Conservation (phyloP, 176 grass and related monocot species). For the Avena eriantha region DNA sequence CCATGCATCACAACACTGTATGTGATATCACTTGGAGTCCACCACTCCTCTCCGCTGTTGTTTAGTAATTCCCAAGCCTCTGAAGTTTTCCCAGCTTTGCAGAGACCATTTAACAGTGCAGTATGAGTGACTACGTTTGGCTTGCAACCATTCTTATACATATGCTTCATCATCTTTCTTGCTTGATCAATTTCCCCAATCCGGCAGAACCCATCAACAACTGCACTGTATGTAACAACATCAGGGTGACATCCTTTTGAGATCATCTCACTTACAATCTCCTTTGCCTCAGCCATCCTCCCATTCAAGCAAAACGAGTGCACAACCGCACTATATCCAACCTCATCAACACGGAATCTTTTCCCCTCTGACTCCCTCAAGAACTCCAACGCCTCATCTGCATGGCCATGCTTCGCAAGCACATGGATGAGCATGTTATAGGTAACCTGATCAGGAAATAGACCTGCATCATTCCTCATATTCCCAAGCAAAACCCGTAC, state of each 20-base stretch:
- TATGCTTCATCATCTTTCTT: conserved; percentile 79
- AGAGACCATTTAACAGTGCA: conserved; percentile 84
- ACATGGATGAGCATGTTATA: conserved; percentile 85
- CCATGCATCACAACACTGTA: conserved; percentile 96
- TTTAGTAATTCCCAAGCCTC: conserved; percentile 89
- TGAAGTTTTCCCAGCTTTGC: conserved; percentile 70
- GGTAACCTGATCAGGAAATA: conserved; percentile 83
- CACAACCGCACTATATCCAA: conserved; percentile 82
- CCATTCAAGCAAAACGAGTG: conserved; percentile 77
- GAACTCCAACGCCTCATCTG: conserved; percentile 81
- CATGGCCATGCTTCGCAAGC: conserved; percentile 84
- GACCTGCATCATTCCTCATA: conserved; percentile 68
- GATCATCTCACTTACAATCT: conserved; percentile 76
- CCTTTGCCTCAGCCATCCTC: conserved; percentile 81
- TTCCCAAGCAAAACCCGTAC: conserved; percentile 59
- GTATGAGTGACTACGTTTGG: conserved; percentile 95
- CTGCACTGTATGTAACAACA: conserved; percentile 88
- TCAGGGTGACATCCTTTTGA: conserved; percentile 77
- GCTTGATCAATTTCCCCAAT: conserved; percentile 79
- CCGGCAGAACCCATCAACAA: conserved; percentile 91
- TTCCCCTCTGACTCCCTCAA: conserved; percentile 76
- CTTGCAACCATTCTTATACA: conserved; percentile 78
- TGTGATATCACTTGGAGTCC: conserved; percentile 81
- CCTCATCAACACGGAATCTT: conserved; percentile 70
- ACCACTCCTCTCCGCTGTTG: conserved; percentile 85